These are phyloP conservation scores for Cenchrus fungigraminus DNA, from an alignment of 176 grass and related monocot species.

Conservation along the genomic window DNA sequence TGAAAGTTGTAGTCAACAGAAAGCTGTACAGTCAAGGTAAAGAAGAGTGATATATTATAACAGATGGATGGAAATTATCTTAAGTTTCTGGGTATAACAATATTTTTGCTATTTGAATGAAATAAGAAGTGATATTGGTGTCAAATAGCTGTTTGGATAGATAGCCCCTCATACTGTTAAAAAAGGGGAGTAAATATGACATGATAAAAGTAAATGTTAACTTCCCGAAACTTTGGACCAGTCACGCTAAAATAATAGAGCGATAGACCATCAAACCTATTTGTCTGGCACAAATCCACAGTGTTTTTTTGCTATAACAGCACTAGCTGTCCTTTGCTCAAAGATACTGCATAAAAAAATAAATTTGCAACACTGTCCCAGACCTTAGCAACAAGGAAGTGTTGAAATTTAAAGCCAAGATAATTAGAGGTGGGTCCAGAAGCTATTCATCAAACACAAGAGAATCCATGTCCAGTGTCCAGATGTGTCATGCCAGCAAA, in stretches of 20 bases:
- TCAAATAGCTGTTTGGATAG: background rate
- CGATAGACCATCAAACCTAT: conserved; percentile 14
- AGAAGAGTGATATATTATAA: background rate
- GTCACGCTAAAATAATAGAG: background rate
- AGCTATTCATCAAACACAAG: background rate
- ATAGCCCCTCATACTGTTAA: background rate
- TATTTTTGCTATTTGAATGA: background rate
- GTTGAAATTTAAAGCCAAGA: background rate
- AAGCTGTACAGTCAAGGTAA: background rate
- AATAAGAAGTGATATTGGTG: background rate
- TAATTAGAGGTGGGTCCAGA: background rate
- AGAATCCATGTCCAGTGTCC: conserved; percentile 8
- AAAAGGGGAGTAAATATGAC: background rate
- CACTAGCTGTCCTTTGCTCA: background rate
- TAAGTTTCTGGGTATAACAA: background rate
- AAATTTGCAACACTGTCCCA: background rate
- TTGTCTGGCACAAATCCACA: background rate
- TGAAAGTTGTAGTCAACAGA: background rate
- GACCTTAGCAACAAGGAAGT: background rate
- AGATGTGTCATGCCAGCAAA: background rate
- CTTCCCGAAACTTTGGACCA: background rate
- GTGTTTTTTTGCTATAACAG: background rate
- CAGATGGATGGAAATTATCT: background rate
- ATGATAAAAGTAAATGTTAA: background rate
- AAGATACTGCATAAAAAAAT: background rate